Evolutionary conservation across 768 basidiomycete genomes (phyloP).

Genomic region (Leucosporidium yakuticum): DNA sequence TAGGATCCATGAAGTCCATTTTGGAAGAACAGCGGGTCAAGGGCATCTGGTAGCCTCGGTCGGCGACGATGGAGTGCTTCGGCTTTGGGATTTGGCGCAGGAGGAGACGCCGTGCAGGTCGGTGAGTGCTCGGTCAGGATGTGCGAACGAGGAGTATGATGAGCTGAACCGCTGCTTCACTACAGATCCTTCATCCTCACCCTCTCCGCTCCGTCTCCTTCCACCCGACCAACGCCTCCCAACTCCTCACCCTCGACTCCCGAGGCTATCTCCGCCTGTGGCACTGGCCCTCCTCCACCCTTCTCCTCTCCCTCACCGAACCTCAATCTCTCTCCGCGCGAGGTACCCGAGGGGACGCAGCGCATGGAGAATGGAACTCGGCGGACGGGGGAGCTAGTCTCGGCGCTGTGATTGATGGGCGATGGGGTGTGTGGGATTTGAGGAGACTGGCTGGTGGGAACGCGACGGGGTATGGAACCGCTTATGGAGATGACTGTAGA

Average conservation of each 20-base stretch:
- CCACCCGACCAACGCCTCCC: neutral
- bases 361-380: neutral
- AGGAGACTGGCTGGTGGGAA: neutral
- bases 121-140: neutral
- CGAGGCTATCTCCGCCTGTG: neutral
- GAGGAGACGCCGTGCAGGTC: neutral
- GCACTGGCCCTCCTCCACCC: neutral
- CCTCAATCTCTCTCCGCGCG: neutral
- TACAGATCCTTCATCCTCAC: neutral
- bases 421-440: neutral
- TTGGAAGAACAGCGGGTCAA: neutral
- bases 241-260: neutral
- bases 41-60: neutral
- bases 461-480: neutral
- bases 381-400: neutral
- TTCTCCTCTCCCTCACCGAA: neutral
- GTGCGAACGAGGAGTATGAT: too few relatives aligned
- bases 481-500: neutral
- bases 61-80: neutral
- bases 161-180: neutral
- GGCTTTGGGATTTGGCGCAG: neutral
- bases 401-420: neutral
- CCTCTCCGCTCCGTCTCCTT: neutral
- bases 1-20: neutral
- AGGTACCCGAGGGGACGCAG: neutral